Percentiles rank a stretch among this genome's conserved stretches.
Conservation (phyloP, 2,329 filamentous ascomycete species). For the Aspergillus hortae region DNA sequence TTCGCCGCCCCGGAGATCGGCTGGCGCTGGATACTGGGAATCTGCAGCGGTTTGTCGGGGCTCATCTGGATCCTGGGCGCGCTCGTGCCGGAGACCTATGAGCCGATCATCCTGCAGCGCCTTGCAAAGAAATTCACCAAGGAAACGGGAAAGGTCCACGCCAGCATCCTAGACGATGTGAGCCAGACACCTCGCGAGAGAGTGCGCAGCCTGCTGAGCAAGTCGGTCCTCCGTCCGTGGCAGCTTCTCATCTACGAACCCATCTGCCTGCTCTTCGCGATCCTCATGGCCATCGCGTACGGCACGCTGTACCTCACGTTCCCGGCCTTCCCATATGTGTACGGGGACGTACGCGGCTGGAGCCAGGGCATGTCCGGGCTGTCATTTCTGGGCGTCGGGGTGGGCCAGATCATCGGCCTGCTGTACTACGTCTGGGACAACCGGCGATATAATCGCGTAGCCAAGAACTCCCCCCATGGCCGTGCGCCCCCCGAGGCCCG, state of each 20-base stretch:
- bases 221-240: slow-evolving; percentile 43
- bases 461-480: slow-evolving; percentile 2
- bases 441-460: neutral
- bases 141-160: slow-evolving; percentile 36
- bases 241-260: slow-evolving; percentile 44
- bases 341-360: slow-evolving; percentile 39
- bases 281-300: slow-evolving; percentile 47
- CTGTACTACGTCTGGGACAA: slow-evolving; percentile 35
- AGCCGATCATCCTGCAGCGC: slow-evolving; percentile 45
- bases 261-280: slow-evolving; percentile 43
- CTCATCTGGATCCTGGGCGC: slow-evolving; percentile 43
- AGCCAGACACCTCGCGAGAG: slow-evolving; percentile 7
- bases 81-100: slow-evolving; percentile 32
- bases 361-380: slow-evolving; percentile 42
- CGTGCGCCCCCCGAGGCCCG: slow-evolving; percentile 11
- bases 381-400: slow-evolving; percentile 44
- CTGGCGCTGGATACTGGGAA: slow-evolving; percentile 63
- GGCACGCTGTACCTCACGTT: slow-evolving; percentile 49
- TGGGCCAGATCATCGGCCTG: slow-evolving; percentile 31
- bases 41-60: slow-evolving; percentile 59
- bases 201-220: slow-evolving; percentile 30
- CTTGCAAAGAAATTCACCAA: slow-evolving; percentile 44
- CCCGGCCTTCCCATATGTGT: slow-evolving; percentile 48
- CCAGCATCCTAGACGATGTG: slow-evolving; percentile 34
- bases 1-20: slow-evolving; percentile 59